Evolutionary conservation across 2,329 filamentous ascomycete species (phyloP).

Genomic region (Albophoma yamanashiensis): DNA sequence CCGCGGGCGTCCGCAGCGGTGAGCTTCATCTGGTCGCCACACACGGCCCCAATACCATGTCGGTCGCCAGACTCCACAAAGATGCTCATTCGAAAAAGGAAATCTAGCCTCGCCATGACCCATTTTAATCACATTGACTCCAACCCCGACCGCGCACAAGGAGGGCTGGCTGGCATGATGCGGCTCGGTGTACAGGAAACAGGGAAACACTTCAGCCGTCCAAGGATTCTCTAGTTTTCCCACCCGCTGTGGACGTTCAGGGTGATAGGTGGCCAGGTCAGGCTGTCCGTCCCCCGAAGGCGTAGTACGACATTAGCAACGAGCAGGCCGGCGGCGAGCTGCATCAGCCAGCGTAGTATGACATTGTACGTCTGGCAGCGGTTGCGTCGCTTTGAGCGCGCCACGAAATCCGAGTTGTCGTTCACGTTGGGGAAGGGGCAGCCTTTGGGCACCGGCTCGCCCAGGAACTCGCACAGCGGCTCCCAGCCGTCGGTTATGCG

Average conservation of each 20-base stretch:
- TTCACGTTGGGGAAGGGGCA: constrained; percentile 24
- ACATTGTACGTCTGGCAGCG: constrained; percentile 24
- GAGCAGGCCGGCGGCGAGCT: constrained; percentile 6
- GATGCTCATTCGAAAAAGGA: neutral
- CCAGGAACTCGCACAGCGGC: constrained; percentile 24
- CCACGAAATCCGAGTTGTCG: constrained; percentile 23
- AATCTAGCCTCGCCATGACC: neutral
- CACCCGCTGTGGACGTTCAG: neutral
- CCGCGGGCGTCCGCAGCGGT: neutral
- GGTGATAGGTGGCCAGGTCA: neutral
- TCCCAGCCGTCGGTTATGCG: constrained; percentile 24
- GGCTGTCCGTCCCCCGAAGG: neutral
- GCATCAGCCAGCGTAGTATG: constrained; percentile 13
- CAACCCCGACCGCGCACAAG: neutral
- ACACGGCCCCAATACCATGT: too few species aligned
- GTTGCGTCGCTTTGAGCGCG: constrained; percentile 19
- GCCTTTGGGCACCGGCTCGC: constrained; percentile 20
- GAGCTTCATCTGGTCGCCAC: neutral
- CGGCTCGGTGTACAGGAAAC: neutral
- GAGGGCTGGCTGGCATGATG: too few species aligned
- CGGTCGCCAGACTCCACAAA: neutral
- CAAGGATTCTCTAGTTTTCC: neutral
- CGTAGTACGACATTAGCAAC: constrained; percentile 4
- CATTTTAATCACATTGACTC: too few species aligned
- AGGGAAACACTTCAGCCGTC: neutral